Evolutionary conservation across 108 stramenopile species (phyloP).

Genomic region (Chaetoceros muelleri): DNA sequence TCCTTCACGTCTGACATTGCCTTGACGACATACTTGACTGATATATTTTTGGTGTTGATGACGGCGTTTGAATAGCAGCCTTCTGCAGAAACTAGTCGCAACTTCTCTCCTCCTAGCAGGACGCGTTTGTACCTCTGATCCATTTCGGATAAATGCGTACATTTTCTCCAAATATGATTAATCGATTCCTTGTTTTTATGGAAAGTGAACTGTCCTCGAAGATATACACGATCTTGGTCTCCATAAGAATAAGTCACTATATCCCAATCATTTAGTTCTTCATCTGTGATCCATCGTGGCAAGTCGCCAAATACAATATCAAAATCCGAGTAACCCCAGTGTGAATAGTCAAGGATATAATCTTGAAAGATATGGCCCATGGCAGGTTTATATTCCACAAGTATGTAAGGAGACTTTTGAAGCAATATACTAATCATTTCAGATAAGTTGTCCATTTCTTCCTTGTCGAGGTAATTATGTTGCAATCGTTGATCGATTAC

Average conservation of each 20-base stretch:
- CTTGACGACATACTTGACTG: conserved; percentile 83
- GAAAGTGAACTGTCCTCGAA: conserved; percentile 90
- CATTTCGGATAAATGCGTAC: conserved; percentile 72
- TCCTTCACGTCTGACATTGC: conserved; percentile 56
- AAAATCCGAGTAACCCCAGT: conserved; percentile 93
- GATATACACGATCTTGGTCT: conserved; percentile 83
- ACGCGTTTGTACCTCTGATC: conserved; percentile 50
- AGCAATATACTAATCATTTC: conserved; percentile 31
- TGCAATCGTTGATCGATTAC: conserved; percentile 35
- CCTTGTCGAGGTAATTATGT: conserved; percentile 21
- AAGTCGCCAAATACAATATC: conserved; percentile 91
- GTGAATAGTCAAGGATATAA: conserved; percentile 51
- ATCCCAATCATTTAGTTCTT: conserved; percentile 76
- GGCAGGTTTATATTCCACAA: conserved; percentile 93
- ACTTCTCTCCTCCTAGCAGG: conserved; percentile 17
- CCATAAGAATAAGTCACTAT: conserved; percentile 90
- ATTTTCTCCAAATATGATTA: conserved; percentile 79
- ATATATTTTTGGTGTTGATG: conserved; percentile 48
- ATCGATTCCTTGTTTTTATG: conserved; percentile 65
- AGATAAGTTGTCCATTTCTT: conserved; percentile 22
- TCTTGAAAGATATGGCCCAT: conserved; percentile 84
- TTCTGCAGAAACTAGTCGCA: conserved; percentile 82
- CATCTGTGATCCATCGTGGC: conserved; percentile 61
- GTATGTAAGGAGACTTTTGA: conserved; percentile 58
- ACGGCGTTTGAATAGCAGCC: conserved; percentile 85